Evolutionary conservation across 208 protist species (phyloP), one percentile per base, ranked within the genome.

Genomic region (Lotmaria passim): DNA sequence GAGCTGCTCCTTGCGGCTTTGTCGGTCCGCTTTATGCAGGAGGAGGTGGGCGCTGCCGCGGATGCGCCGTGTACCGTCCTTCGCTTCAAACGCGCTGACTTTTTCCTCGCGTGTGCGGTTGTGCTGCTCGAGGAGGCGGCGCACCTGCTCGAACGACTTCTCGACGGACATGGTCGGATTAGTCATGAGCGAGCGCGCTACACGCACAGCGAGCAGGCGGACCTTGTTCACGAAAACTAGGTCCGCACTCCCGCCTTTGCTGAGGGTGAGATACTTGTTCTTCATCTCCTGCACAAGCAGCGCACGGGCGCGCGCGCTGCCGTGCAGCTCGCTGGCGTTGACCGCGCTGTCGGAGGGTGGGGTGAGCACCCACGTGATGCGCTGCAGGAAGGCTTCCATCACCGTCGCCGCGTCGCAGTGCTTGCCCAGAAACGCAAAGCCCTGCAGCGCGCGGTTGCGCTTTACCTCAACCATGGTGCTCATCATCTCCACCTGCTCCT

Each of bases 391-490:
- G 7, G 70, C 76, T 28, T 89, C 73, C 86, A 96, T 89, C 34
- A 95, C 79, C 28, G 61, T 71, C 7, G 66, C 72, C 15, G 91
- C 87, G 46, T 92, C 70, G 69, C 82, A 84, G 78, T 94, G 87
- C 28, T 81, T 81, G 36, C 87, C 89, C 44, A 96, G 73, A 31
- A 97, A 85, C n/a, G 76, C 64, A 65, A 97, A 95, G 28, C 93
- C 93, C 41, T 97, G 90, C 51, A 94, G 50, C 1, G 91, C 74
- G 56, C 87, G 83, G 78, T 90, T 94, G 43, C 77, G 76, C 80
- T 97, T 97, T 31, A 95, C 85, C 71, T 97, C 90, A 5, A 91
- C 73, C 90, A 97, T 97, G 34, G 82, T 96, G 71, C 87, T 94
- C 87, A 94, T 94, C 43, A 97, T 66, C 75, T 97, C 93, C 63